These are phyloP conservation scores for Jackrogersella multiformis DNA, from an alignment of 495 filamentous ascomycete genomes.

Conservation along the genomic window DNA sequence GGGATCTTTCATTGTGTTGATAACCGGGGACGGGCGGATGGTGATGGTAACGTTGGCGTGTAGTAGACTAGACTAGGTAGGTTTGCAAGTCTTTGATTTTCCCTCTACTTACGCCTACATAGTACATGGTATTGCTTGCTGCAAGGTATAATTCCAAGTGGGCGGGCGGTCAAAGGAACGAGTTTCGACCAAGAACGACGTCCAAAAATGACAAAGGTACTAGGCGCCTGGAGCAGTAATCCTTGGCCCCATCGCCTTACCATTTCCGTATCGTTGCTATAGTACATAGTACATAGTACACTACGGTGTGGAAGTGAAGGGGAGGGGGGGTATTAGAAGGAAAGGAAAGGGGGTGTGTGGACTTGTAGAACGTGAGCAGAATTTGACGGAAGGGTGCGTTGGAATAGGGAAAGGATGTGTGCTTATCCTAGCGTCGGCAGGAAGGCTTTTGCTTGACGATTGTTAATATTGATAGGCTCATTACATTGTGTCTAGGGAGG, in stretches of 20 bases:
- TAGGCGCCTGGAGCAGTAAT: slow-evolving; percentile 43
- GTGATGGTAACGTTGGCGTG: slow-evolving; percentile 47
- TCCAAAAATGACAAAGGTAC: slow-evolving; percentile 45
- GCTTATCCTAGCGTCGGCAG: slow-evolving; percentile 41
- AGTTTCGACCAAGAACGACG: slow-evolving; percentile 43
- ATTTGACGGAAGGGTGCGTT: slow-evolving; percentile 38
- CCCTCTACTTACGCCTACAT: too few species aligned
- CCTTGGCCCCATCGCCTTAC: slow-evolving; percentile 46
- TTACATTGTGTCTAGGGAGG: slow-evolving; percentile 19
- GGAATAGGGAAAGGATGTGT: slow-evolving; percentile 39
- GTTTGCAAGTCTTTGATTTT: slow-evolving; percentile 45
- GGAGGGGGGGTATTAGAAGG: slow-evolving; percentile 9
- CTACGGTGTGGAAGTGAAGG: slow-evolving; percentile 29
- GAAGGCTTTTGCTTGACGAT: slow-evolving; percentile 30
- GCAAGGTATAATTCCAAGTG: slow-evolving; percentile 45
- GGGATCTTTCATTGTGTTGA: slow-evolving; percentile 49
- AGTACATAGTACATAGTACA: too few species aligned
- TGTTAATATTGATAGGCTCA: slow-evolving; percentile 29
- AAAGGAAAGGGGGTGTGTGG: slow-evolving; percentile 21
- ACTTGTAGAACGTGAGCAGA: slow-evolving; percentile 35
- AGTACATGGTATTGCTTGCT: slow-evolving; percentile 42
- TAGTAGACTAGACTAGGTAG: slow-evolving; percentile 43
- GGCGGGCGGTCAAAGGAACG: slow-evolving; percentile 47
- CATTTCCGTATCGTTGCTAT: slow-evolving; percentile 42
- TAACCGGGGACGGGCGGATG: slow-evolving; percentile 48